Percentiles rank a stretch among this genome's conserved stretches.
Conservation (phyloP, 768 basidiomycete genomes). For the Paxillus ammoniavirescens region DNA sequence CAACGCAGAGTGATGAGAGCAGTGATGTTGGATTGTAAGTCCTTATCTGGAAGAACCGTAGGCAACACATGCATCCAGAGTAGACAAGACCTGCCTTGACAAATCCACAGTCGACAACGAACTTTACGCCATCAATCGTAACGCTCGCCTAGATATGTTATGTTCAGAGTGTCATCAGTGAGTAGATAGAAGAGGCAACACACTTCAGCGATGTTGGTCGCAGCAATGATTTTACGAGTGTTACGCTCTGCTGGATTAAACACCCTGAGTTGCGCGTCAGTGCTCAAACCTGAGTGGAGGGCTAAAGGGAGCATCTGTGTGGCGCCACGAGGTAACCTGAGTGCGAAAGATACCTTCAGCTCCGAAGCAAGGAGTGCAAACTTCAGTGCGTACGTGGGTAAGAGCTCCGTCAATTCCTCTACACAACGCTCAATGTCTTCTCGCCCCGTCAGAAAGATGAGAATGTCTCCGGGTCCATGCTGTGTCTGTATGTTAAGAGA, state of each 20-base stretch:
- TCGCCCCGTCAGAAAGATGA: conserved; percentile 92
- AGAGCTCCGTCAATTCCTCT: conserved; percentile 74
- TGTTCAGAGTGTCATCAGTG: background rate
- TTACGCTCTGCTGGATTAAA: conserved; percentile 78
- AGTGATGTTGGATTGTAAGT: conserved; percentile 85
- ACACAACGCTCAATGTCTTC: conserved; percentile 94
- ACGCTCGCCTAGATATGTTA: conserved; percentile 70
- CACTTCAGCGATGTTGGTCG: conserved; percentile 96
- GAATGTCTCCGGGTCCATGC: conserved; percentile 85
- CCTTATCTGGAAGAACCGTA: conserved; percentile 58
- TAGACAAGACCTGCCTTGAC: conserved; percentile 67
- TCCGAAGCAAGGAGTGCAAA: background rate
- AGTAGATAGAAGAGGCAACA: conserved; percentile 2
- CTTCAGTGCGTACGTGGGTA: conserved; percentile 54
- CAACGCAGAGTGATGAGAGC: conserved; percentile 79
- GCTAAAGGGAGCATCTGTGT: conserved; percentile 66
- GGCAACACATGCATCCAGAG: background rate
- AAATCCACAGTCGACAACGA: conserved; percentile 91
- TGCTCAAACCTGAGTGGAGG: conserved; percentile 86
- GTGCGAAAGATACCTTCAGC: background rate
- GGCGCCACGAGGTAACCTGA: conserved; percentile 53
- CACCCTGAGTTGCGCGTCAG: conserved; percentile 82
- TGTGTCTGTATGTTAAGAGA: conserved; percentile 28
- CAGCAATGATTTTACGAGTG: conserved; percentile 84
- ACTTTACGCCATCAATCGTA: conserved; percentile 94